These are phyloP conservation scores for Atkinsonella hypoxylon DNA, from an alignment of 2,329 filamentous ascomycete genomes.

Conservation along the genomic window DNA sequence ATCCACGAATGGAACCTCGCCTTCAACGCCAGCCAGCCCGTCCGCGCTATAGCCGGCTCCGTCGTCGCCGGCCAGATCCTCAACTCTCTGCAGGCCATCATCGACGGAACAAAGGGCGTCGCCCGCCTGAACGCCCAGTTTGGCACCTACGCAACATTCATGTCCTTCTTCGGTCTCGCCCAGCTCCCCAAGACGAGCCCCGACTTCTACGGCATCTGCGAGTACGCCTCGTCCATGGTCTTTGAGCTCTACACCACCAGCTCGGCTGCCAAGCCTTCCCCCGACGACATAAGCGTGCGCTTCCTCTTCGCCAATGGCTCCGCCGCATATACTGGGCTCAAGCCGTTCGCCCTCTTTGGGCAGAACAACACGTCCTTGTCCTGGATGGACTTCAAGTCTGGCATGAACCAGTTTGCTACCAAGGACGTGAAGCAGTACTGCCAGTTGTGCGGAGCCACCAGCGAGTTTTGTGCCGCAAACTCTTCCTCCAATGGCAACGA, in stretches of 20 bases:
- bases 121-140: slow-evolving; percentile 41
- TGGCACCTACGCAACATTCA: slow-evolving; percentile 49
- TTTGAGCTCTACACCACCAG: slow-evolving; percentile 60
- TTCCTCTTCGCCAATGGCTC: slow-evolving; percentile 52
- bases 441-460: slow-evolving; percentile 58
- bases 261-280: slow-evolving; percentile 31
- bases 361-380: slow-evolving; percentile 40
- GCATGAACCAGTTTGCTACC: slow-evolving; percentile 57
- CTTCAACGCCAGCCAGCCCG: slow-evolving; percentile 62
- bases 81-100: slow-evolving; percentile 38
- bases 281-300: slow-evolving; percentile 41
- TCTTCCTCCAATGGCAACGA: slow-evolving; percentile 13
- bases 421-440: slow-evolving; percentile 60
- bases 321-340: slow-evolving; percentile 38
- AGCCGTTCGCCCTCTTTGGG: slow-evolving; percentile 47
- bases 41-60: slow-evolving; percentile 45
- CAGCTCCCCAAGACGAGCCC: slow-evolving; percentile 35
- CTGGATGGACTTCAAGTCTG: slow-evolving; percentile 55
- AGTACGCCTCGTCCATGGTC: slow-evolving; percentile 71
- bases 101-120: slow-evolving; percentile 24
- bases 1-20: slow-evolving; percentile 72
- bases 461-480: slow-evolving; percentile 46
- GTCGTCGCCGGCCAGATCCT: slow-evolving; percentile 46
- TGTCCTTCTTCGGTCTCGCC: slow-evolving; percentile 51
- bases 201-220: slow-evolving; percentile 65